Evolutionary conservation across 2,329 filamentous ascomycete species (phyloP).

Genomic region (Leptosphaerulina australis): DNA sequence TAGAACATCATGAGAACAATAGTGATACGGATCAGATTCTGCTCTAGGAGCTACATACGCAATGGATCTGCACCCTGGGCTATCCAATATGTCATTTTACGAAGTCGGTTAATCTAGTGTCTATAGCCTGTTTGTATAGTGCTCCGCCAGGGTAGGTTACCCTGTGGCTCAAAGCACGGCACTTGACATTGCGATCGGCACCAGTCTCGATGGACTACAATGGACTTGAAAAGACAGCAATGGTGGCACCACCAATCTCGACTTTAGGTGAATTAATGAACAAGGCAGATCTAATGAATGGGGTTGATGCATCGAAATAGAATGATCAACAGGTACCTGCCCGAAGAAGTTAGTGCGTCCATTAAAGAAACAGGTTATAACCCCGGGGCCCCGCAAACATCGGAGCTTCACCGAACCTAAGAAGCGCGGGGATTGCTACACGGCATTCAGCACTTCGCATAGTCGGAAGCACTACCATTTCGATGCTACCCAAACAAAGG

Average conservation of each 20-base stretch:
- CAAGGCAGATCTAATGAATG: too few species aligned
- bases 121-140: neutral
- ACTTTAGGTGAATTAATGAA: too few species aligned
- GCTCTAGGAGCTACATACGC: neutral
- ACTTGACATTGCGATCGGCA: too few species aligned
- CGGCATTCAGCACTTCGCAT: neutral
- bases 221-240: too few species aligned
- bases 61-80: neutral
- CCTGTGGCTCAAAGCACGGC: too few species aligned
- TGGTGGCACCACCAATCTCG: too few species aligned
- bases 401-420: constrained; percentile 10
- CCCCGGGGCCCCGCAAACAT: constrained; percentile 18
- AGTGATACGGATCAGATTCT: neutral
- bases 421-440: neutral
- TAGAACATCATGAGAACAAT: neutral
- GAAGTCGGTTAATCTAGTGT: neutral
- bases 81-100: neutral
- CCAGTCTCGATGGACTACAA: too few species aligned
- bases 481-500: neutral
- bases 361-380: neutral
- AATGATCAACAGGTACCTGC: constrained; percentile 3
- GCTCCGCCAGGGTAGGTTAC: neutral
- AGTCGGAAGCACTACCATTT: neutral
- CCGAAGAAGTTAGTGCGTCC: neutral
- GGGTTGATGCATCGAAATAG: too few species aligned